Base-by-base conservation (phyloP, 179 eudicot species). In the Sideroxylon spinosum region DNA sequence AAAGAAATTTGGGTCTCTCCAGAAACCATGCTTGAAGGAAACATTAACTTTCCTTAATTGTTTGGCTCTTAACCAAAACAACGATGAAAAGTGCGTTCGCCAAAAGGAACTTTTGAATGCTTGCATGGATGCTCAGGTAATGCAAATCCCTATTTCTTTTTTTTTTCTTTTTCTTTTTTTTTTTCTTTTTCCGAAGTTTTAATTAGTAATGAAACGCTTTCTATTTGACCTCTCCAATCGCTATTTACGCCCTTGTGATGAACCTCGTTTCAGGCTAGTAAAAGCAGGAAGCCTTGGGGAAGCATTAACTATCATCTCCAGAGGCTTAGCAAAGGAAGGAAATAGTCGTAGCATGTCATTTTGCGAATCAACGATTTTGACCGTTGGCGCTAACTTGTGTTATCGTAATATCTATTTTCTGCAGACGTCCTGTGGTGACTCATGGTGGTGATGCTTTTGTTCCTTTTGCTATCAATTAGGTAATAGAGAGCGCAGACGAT, bases 101-200 rank as follows among this genome's bases (percentile, higher is more conserved):
- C 97, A 95, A 64, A 90, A 91, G 84, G 87, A 89, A 32, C 87
- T 86, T 72, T 79, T 95, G 73, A 80, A 81, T 83, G 78, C 88
- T 46, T 95, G 99, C 89, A 88, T 95, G 95, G 87, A 86, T 48
- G 89, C 91, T 85, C 99, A 93, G 97, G 99, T 95, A 56, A 73
- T 55, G 62, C 28, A 28, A 65, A 57, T 61, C 6, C 11, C 16
- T 50, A 23, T 13, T 25, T 28, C 66, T 17, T 1, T 25, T 32
- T 50, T 50, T 12, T 50, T 12, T 9, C 56, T 10, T 14, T 32
- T 60, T n/a, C n/a, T n/a, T 17, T 1, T 25, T 32, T 50, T 50
- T 12, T 50, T 12, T 9, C 56, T 10, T 14, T 32, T 60, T n/a
- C n/a, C n/a, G n/a, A n/a, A n/a, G n/a, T 67, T 62, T 12, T 28